Conservation (phyloP, 352 stramenopile genomes). For the Pythium phragmitis region DNA sequence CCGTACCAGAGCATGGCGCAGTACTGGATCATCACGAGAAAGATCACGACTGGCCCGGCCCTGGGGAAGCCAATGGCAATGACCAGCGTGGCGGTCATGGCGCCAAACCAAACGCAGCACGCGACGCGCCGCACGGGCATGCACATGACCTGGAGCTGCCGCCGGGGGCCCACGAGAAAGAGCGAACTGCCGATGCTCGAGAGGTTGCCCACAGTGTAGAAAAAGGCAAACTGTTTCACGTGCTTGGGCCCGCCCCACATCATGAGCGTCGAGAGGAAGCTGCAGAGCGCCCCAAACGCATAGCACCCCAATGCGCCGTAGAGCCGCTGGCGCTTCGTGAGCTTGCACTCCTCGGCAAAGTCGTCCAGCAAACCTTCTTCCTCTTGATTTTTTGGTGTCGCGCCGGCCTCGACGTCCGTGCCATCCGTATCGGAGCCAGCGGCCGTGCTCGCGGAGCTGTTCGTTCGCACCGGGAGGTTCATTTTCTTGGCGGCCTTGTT, state of each 20-base stretch:
- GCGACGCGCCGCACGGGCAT: slow-evolving; percentile 78
- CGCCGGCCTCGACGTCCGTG: slow-evolving; percentile 38
- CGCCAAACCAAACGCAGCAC: slow-evolving; percentile 76
- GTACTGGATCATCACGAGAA: slow-evolving; percentile 81
- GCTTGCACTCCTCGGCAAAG: slow-evolving; percentile 65
- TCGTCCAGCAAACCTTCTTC: slow-evolving; percentile 74
- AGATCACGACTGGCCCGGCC: slow-evolving; percentile 60
- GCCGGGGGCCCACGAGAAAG: slow-evolving; percentile 68
- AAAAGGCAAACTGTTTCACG: slow-evolving; percentile 85
- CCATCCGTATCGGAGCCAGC: slow-evolving; percentile 40
- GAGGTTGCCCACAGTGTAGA: slow-evolving; percentile 83
- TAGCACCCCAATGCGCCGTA: slow-evolving; percentile 78
- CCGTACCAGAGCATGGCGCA: slow-evolving; percentile 83
- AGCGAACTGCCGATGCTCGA: slow-evolving; percentile 78
- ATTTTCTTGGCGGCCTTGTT: slow-evolving; percentile 45
- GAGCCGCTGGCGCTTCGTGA: slow-evolving; percentile 77
- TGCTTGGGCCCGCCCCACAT: slow-evolving; percentile 78
- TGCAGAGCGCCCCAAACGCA: slow-evolving; percentile 63
- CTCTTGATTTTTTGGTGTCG: slow-evolving; percentile 54
- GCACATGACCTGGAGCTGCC: slow-evolving; percentile 84
- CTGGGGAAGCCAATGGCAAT: slow-evolving; percentile 75
- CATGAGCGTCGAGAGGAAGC: slow-evolving; percentile 78
- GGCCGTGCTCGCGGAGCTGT: slow-evolving; percentile 28
- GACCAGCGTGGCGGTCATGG: slow-evolving; percentile 72
- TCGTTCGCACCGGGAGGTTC: slow-evolving; percentile 45